Percentiles rank a stretch among this genome's conserved stretches.
These are phyloP conservation scores for Globisporangium canariense DNA, from an alignment of 352 stramenopile species.

Conservation along the genomic window DNA sequence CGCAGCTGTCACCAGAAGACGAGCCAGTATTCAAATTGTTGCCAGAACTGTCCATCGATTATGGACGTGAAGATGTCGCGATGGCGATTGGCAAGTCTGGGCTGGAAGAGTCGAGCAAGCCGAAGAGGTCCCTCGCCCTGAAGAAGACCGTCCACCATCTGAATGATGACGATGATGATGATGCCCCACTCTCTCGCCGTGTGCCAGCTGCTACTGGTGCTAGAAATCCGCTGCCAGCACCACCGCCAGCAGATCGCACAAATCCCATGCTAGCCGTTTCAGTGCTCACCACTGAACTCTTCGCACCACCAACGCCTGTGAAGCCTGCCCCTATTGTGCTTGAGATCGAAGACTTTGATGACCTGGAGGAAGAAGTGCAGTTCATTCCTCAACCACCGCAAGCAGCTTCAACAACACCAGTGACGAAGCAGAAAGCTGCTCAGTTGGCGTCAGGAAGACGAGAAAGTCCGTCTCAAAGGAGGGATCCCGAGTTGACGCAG, in stretches of 20 bases:
- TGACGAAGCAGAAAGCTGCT: neutral
- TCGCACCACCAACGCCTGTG: neutral
- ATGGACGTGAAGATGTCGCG: neutral
- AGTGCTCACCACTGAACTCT: neutral
- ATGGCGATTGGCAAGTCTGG: neutral
- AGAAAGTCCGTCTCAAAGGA: neutral
- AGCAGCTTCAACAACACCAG: neutral
- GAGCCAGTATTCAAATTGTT: slow-evolving; percentile 13
- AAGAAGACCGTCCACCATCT: slow-evolving; percentile 1
- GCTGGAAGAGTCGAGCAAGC: neutral
- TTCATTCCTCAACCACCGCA: neutral
- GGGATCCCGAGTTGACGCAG: neutral
- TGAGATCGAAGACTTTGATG: slow-evolving; percentile 14
- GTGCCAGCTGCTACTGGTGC: neutral
- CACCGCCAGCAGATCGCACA: neutral
- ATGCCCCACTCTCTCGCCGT: neutral
- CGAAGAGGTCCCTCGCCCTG: slow-evolving; percentile 13
- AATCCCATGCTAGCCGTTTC: neutral
- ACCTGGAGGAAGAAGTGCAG: slow-evolving; percentile 9
- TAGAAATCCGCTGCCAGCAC: no score
- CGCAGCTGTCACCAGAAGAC: slow-evolving; percentile 13
- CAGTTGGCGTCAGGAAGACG: neutral
- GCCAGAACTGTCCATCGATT: neutral
- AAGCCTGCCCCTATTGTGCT: slow-evolving; percentile 4
- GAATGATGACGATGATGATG: neutral